phyloP scores from a whole-genome alignment of 2,329 filamentous ascomycete species.

The Colletotrichum cereale region DNA sequence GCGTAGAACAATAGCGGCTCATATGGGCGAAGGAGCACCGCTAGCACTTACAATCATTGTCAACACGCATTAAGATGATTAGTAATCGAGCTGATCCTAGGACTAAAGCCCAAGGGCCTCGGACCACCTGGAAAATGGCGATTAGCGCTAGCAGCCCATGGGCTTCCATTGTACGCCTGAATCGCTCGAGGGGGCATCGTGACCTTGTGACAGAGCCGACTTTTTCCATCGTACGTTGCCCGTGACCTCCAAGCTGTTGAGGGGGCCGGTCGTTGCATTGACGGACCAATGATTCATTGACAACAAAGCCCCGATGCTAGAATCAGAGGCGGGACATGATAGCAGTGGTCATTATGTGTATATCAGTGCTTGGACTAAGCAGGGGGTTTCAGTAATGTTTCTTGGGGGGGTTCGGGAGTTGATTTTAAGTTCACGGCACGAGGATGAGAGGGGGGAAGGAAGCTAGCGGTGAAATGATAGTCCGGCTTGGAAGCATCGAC shows the following conservation, averaged over 20 bases:
- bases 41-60: neutral
- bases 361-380: conserved; percentile 21
- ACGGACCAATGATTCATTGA: neutral
- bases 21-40: neutral
- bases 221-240: neutral
- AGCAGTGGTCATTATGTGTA: neutral
- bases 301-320: neutral
- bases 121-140: neutral
- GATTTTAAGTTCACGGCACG: conserved; percentile 9
- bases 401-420: neutral
- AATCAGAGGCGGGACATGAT: neutral
- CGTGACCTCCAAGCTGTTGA: neutral
- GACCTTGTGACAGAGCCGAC: neutral
- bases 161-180: neutral
- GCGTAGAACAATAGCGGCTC: neutral
- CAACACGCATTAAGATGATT: neutral
- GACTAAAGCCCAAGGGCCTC: neutral
- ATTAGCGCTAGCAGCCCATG: neutral
- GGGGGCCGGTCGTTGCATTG: neutral
- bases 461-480: conserved; percentile 31
- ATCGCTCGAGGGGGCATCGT: neutral
- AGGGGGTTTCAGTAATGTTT: conserved; percentile 32
- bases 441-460: conserved; percentile 2
- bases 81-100: neutral
- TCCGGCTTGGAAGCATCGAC: conserved; percentile 14